Percentiles rank a stretch among this genome's conserved stretches.
phyloP scores from a whole-genome alignment of 1,139 yeast species.

The Kurtzmaniella natalensis region DNA sequence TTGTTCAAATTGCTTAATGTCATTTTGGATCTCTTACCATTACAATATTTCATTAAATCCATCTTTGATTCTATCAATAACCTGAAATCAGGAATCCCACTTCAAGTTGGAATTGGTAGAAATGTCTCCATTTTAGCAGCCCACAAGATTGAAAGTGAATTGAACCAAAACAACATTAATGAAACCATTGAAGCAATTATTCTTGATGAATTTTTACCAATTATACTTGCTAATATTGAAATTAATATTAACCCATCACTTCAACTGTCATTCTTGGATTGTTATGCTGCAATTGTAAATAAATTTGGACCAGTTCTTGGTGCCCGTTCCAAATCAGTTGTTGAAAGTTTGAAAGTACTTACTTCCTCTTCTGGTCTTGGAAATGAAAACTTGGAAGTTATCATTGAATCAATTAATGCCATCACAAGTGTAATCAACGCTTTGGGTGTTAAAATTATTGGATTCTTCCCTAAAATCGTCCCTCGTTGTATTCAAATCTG shows the following conservation, averaged over 20 bases:
- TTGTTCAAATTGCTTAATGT: constrained; percentile 52
- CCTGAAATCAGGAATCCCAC: constrained; percentile 31
- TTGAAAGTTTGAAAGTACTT: constrained; percentile 47
- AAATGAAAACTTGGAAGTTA: constrained; percentile 53
- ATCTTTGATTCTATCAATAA: constrained; percentile 53
- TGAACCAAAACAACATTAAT: constrained; percentile 35
- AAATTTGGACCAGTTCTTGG: constrained; percentile 49
- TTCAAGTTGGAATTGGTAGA: constrained; percentile 38
- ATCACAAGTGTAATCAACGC: constrained; percentile 65
- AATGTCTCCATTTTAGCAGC: constrained; percentile 60
- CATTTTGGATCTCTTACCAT: constrained; percentile 68
- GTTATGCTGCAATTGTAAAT: constrained; percentile 57
- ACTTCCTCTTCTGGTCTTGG: constrained; percentile 53
- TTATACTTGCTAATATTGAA: constrained; percentile 42
- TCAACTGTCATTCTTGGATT: constrained; percentile 67
- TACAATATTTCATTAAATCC: constrained; percentile 65
- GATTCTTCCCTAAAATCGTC: constrained; percentile 78
- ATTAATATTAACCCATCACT: constrained; percentile 23
- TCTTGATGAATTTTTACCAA: constrained; percentile 40
- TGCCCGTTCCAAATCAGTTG: constrained; percentile 44
- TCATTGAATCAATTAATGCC: constrained; percentile 70
- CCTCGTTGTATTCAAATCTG: constrained; percentile 69
- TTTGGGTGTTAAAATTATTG: constrained; percentile 83
- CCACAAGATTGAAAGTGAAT: constrained; percentile 65
- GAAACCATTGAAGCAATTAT: constrained; percentile 41